These are phyloP conservation scores for Penicillium egyptiacum DNA, from an alignment of 495 filamentous ascomycete genomes.

Conservation along the genomic window DNA sequence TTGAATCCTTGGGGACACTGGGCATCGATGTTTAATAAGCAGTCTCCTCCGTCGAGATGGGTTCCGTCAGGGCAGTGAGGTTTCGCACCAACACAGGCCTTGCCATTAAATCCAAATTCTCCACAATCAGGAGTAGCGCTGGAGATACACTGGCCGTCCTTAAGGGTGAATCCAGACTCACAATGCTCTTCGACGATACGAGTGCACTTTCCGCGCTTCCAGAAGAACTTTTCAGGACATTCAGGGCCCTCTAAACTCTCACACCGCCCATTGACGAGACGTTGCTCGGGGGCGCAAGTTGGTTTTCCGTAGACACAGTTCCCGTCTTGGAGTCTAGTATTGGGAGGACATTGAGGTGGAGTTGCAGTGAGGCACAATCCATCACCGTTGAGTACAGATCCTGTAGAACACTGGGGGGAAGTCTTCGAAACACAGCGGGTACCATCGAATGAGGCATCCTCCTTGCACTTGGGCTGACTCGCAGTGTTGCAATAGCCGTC, in stretches of 20 bases:
- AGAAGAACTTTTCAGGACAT: slow-evolving; percentile 6
- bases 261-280: background rate
- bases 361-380: slow-evolving; percentile 1
- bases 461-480: background rate
- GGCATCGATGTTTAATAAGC: background rate
- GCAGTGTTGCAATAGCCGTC: slow-evolving; percentile 8
- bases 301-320: slow-evolving; percentile 6
- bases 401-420: slow-evolving; percentile 3
- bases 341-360: slow-evolving; percentile 4
- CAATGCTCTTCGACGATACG: slow-evolving; percentile 7
- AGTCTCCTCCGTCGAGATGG: slow-evolving; percentile 10
- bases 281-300: background rate
- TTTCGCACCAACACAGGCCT: slow-evolving; percentile 2
- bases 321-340: background rate
- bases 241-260: background rate
- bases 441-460: slow-evolving; percentile 10
- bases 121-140: slow-evolving; percentile 5
- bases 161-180: slow-evolving; percentile 6
- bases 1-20: background rate
- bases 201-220: slow-evolving; percentile 6
- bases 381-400: slow-evolving; percentile 6
- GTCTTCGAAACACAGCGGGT: slow-evolving; percentile 7
- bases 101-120: slow-evolving; percentile 9
- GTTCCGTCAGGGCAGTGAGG: slow-evolving; percentile 6
- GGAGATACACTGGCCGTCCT: slow-evolving; percentile 9